Base-by-base conservation (phyloP, 106 monocot genomes). In the Acorus gramineus region DNA sequence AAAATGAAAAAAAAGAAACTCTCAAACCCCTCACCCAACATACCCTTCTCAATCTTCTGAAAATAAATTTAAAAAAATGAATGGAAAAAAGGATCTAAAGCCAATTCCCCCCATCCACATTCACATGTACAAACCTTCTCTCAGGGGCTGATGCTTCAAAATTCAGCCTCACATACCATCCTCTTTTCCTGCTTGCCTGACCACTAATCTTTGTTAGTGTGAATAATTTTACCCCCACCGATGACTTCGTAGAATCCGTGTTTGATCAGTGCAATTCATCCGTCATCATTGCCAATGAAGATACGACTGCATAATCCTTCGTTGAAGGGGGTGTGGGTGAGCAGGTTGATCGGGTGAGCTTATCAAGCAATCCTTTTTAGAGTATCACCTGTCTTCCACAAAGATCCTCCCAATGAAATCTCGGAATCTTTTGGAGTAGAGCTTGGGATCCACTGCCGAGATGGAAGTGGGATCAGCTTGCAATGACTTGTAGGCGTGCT, bases 381-480 rank as follows among this genome's bases (percentile, higher is more conserved):
- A 28, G 28, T 6, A 6, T 69, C 58, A 77, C 53, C 47, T 62
- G 11, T 77, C 84, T 68, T 80, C 77, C 13, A 64, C 67, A 62
- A 85, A 85, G 50, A 85, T 66, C 62, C 73, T 80, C 55, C 74
- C 48, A 14, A 85, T 74, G 51, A 85, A 85, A 64, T 85, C 84
- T 51, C 81, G 73, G 67, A 85, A 85, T 14, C 84, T 77, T 52
- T 59, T 77, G 7, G 84, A 85, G 59, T 85, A 80, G 47, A 77
- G 77, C 71, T 85, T 85, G 1, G 84, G 84, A 54, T 85, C 84
- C 47, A 85, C 84, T 0, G 84, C 84, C 0, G 84, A 85, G 42
- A 85, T 85, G 42, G 84, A 85, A 14, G 77, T 53, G 61, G 84
- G 80, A 66, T 85, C 84, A 4, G 61, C 80, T 62, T 85, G 80